Conservation (phyloP, 2,329 filamentous ascomycete species). For the Alternaria burnsii region DNA sequence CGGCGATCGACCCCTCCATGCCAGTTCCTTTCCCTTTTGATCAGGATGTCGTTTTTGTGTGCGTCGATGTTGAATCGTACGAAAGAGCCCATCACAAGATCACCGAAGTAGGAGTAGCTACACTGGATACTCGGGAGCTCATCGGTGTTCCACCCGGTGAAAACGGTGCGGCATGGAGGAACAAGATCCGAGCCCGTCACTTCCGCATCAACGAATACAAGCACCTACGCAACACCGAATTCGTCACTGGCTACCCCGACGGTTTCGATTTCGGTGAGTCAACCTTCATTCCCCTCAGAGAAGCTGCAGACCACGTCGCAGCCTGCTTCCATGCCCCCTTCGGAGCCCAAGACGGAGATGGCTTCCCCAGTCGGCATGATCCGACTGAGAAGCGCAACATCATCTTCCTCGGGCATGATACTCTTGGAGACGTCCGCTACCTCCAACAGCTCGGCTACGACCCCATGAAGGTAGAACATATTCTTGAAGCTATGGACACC, state of each 20-base stretch:
- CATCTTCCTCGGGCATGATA: constrained; percentile 81
- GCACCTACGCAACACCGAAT: constrained; percentile 71
- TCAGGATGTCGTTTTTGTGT: constrained; percentile 71
- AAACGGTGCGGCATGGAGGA: constrained; percentile 71
- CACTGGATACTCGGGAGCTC: constrained; percentile 75
- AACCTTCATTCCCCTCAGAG: constrained; percentile 61
- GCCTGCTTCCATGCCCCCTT: constrained; percentile 67
- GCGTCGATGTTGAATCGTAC: constrained; percentile 83
- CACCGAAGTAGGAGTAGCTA: constrained; percentile 86
- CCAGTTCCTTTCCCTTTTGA: constrained; percentile 51
- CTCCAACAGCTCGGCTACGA: constrained; percentile 72
- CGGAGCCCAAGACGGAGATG: constrained; percentile 41
- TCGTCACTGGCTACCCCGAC: constrained; percentile 76
- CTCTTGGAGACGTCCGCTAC: constrained; percentile 72
- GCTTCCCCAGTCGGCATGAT: constrained; percentile 17
- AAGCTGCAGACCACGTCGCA: constrained; percentile 59
- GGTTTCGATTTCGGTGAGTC: constrained; percentile 75
- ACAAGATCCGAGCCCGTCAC: constrained; percentile 74
- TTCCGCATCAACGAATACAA: constrained; percentile 76
- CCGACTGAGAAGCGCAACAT: constrained; percentile 63
- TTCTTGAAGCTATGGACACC: constrained; percentile 77
- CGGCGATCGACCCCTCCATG: constrained; percentile 29
- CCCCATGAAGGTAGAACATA: constrained; percentile 60
- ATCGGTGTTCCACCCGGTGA: constrained; percentile 65
- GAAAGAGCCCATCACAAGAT: constrained; percentile 72